Conservation (phyloP, 306 rosid genomes). For the Arachis stenosperma region DNA sequence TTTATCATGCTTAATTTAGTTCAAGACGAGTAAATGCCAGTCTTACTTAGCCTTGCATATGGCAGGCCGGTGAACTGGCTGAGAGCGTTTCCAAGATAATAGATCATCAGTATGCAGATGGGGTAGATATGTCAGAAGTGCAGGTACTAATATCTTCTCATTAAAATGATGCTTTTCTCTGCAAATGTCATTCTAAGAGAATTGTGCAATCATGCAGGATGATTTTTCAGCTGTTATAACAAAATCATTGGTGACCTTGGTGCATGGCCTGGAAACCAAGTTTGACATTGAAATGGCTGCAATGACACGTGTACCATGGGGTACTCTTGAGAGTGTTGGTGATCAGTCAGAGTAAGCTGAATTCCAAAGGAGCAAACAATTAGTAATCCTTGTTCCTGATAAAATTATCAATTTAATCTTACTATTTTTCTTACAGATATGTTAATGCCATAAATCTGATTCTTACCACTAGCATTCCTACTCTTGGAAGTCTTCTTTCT, state of each 20-base stretch:
- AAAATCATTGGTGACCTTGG: conserved; percentile 88
- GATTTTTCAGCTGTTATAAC: conserved; percentile 97
- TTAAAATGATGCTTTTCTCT: conserved; percentile 21
- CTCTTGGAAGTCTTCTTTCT: conserved; percentile 92
- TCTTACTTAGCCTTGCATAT: conserved; percentile 37
- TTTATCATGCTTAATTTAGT: conserved; percentile 40
- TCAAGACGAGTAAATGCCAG: conserved; percentile 31
- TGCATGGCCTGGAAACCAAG: conserved; percentile 93
- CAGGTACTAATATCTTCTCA: conserved; percentile 63
- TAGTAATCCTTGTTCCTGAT: conserved; percentile 17
- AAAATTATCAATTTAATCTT: conserved; percentile 32
- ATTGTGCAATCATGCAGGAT: conserved; percentile 63
- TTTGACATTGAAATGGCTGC: conserved; percentile 97
- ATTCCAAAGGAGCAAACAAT: conserved; percentile 29
- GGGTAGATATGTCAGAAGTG: conserved; percentile 95
- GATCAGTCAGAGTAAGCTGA: conserved; percentile 93
- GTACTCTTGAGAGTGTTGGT: conserved; percentile 93
- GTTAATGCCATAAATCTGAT: conserved; percentile 95
- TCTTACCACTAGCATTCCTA: conserved; percentile 89
- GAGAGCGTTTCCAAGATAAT: conserved; percentile 93
- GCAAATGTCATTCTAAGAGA: conserved; percentile 36
- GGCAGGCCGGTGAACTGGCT: conserved; percentile 95
- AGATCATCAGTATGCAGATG: conserved; percentile 73
- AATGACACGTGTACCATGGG: conserved; percentile 96
- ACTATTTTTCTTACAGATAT: conserved; percentile 64